A percentile compares a stretch with the other conserved stretches of the same genome.
Conservation (phyloP, 176 grass and related monocot genomes). For the Hordeum marinum region DNA sequence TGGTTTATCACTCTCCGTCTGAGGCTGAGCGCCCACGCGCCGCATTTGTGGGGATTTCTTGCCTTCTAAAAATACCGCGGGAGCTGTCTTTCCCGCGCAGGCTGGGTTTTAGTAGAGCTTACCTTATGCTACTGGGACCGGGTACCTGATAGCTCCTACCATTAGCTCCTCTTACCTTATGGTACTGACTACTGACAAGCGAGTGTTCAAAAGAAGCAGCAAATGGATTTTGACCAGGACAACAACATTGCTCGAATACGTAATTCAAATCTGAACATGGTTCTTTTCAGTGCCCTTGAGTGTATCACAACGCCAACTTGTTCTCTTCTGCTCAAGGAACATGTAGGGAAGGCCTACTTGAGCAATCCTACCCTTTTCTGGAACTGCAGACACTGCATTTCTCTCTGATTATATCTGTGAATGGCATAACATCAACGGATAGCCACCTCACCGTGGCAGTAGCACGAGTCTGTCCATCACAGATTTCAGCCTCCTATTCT, state of each 20-base stretch:
- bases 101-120: no score
- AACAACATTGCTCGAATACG: neutral
- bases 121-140: no score
- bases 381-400: neutral
- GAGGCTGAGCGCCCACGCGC: no score
- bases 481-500: neutral
- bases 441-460: neutral
- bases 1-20: no score
- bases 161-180: no score
- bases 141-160: no score
- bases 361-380: neutral
- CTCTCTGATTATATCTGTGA: neutral
- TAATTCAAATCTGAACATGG: neutral
- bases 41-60: no score
- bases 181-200: no score
- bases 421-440: neutral
- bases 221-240: neutral
- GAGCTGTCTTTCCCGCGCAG: no score
- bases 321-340: neutral
- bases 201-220: neutral
- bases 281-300: neutral
- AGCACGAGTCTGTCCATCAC: neutral
- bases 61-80: no score
- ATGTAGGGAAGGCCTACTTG: neutral
- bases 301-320: neutral